phyloP scores from a whole-genome alignment of 169 alveolate genomes.

The Plasmodium vivax region DNA sequence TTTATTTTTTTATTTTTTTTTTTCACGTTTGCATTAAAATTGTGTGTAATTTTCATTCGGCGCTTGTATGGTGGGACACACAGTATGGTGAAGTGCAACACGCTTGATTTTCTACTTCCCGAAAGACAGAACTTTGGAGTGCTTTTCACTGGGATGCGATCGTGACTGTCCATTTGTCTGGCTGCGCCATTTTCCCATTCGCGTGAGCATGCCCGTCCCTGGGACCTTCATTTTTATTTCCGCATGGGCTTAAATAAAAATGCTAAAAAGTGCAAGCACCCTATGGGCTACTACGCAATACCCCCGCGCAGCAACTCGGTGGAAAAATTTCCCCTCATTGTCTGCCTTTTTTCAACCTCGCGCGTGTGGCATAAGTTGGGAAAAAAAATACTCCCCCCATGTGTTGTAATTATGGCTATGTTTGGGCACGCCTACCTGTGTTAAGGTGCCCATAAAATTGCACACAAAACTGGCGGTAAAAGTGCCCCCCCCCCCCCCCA shows the following conservation, averaged over 20 bases:
- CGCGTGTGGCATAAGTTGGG: neutral
- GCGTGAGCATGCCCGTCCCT: neutral
- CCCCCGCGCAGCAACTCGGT: neutral
- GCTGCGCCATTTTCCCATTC: neutral
- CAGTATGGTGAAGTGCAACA: neutral
- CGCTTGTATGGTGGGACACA: neutral
- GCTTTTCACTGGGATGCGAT: neutral
- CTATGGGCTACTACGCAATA: neutral
- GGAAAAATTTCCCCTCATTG: neutral
- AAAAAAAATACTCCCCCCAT: neutral
- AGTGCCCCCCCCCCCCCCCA: neutral
- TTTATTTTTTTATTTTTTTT: neutral
- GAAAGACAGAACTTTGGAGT: slow-evolving; percentile 26
- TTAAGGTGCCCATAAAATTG: neutral
- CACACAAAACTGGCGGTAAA: neutral
- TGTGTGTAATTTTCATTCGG: slow-evolving; percentile 29
- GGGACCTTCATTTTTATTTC: neutral
- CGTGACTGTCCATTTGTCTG: neutral
- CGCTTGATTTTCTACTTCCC: neutral
- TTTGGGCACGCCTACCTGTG: neutral
- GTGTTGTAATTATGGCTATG: neutral
- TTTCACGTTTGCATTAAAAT: neutral
- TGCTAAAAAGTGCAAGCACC: slow-evolving; percentile 29
- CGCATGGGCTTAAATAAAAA: slow-evolving; percentile 5
- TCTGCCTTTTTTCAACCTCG: neutral